Conservation (phyloP, 1,284 basidiomycete genomes). For the Cutaneotrichosporon sp. region DNA sequence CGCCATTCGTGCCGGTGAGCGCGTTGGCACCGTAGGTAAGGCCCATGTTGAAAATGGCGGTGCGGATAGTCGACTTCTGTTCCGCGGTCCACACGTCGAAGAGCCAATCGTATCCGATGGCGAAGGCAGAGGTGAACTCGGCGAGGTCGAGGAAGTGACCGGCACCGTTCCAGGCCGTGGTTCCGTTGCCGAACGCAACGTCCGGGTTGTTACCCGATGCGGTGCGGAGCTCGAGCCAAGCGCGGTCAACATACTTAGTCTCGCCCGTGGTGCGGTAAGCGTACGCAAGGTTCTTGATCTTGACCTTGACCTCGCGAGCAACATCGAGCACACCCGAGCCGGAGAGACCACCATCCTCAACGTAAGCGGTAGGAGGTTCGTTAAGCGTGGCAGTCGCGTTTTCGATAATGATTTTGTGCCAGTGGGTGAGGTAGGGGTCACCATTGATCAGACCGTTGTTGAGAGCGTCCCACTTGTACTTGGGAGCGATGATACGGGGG, state of each 20-base stretch:
- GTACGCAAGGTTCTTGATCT: slow-evolving; percentile 90
- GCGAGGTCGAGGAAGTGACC: slow-evolving; percentile 90
- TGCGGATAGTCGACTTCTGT: slow-evolving; percentile 70
- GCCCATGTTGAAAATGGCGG: slow-evolving; percentile 76
- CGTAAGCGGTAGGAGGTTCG: slow-evolving; percentile 67
- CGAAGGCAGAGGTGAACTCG: slow-evolving; percentile 83
- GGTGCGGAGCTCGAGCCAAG: slow-evolving; percentile 72
- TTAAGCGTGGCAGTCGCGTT: slow-evolving; percentile 76
- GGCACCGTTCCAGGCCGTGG: slow-evolving; percentile 68
- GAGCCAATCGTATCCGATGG: slow-evolving; percentile 91
- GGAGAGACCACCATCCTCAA: slow-evolving; percentile 65
- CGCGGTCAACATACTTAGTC: slow-evolving; percentile 75
- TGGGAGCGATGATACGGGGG: slow-evolving; percentile 86
- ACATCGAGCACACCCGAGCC: slow-evolving; percentile 90
- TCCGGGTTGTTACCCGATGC: slow-evolving; percentile 47
- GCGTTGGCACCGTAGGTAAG: slow-evolving; percentile 64
- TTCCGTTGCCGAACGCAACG: slow-evolving; percentile 63
- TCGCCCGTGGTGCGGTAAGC: slow-evolving; percentile 87
- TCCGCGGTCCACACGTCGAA: slow-evolving; percentile 77
- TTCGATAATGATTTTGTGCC: slow-evolving; percentile 89
- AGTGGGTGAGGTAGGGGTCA: slow-evolving; percentile 80
- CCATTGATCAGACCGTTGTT: slow-evolving; percentile 67
- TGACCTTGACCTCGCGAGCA: slow-evolving; percentile 82
- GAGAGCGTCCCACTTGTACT: slow-evolving; percentile 87
- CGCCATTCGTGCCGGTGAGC: slow-evolving; percentile 52